A percentile compares a stretch with the other conserved stretches of the same genome.
These are phyloP conservation scores for Dentiscutata heterogama DNA, from an alignment of 371 early-diverging fungal genomes.

Conservation along the genomic window DNA sequence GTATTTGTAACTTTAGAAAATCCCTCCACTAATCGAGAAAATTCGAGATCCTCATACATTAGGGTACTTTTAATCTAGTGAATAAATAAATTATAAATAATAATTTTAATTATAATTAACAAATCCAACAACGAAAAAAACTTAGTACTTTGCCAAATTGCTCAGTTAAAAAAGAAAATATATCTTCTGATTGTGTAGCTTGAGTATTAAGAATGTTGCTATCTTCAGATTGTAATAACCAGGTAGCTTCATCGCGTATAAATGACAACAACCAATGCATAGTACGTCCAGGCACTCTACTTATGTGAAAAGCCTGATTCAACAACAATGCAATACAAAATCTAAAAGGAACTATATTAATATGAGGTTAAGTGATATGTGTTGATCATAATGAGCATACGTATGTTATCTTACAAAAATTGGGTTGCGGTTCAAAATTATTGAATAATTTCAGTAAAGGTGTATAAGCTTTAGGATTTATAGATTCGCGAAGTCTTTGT, in stretches of 20 bases:
- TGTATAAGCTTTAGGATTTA: constrained; percentile 14
- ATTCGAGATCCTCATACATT: constrained; percentile 25
- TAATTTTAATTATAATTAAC: not conserved
- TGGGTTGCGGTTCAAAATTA: constrained; percentile 1
- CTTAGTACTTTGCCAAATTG: not conserved
- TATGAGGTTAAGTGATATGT: no score
- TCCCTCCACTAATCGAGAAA: constrained; percentile 27
- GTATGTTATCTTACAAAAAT: constrained; percentile 12
- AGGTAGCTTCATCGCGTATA: constrained; percentile 22
- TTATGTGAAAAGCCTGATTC: not conserved
- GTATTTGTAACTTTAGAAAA: constrained; percentile 2
- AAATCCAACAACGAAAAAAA: not conserved
- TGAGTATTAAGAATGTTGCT: not conserved
- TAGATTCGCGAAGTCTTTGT: constrained; percentile 10
- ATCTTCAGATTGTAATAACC: constrained; percentile 13
- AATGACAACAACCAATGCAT: constrained; percentile 25
- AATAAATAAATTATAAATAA: not conserved
- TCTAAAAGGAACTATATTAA: constrained; percentile 25
- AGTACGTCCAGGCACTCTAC: not conserved
- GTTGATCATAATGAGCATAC: not conserved
- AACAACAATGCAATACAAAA: constrained; percentile 19
- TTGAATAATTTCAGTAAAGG: constrained; percentile 25
- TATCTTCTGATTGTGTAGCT: not conserved
- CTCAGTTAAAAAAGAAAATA: not conserved
- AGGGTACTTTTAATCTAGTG: not conserved